These are phyloP conservation scores for Acorus calamus DNA, from an alignment of 106 monocot species.

Conservation along the genomic window DNA sequence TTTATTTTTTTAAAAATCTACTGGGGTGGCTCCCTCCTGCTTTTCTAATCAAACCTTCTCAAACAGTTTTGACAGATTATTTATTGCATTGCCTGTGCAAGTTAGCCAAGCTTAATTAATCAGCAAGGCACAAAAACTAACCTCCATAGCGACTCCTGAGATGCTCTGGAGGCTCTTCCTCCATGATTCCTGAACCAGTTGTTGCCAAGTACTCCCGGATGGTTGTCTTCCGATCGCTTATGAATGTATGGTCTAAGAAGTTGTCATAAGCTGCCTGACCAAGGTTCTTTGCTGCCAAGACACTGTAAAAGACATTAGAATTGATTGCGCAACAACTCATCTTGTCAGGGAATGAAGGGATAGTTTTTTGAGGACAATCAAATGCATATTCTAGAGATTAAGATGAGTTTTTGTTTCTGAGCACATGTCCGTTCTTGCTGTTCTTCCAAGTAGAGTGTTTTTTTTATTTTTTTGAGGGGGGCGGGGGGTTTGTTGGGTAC, in stretches of 20 bases:
- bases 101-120: too few species aligned
- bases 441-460: too few species aligned
- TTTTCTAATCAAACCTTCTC: too few species aligned
- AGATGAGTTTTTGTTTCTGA: too few species aligned
- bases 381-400: too few species aligned
- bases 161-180: constrained; percentile 76
- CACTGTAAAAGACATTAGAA: constrained; percentile 26
- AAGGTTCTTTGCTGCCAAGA: constrained; percentile 76
- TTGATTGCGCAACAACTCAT: not conserved
- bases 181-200: constrained; percentile 69
- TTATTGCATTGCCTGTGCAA: too few species aligned
- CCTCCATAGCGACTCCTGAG: constrained; percentile 73
- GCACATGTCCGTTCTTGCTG: too few species aligned
- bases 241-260: constrained; percentile 74
- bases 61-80: too few species aligned
- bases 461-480: too few species aligned
- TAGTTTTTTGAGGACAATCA: not conserved
- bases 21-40: too few species aligned
- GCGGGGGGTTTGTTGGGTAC: too few species aligned
- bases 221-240: constrained; percentile 54
- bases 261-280: constrained; percentile 51
- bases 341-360: not conserved
- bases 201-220: constrained; percentile 54
- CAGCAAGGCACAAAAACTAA: constrained; percentile 1
- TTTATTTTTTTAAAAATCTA: too few species aligned